Base-by-base conservation (phyloP, 1,284 basidiomycete species). In the Gomphus bonarii region DNA sequence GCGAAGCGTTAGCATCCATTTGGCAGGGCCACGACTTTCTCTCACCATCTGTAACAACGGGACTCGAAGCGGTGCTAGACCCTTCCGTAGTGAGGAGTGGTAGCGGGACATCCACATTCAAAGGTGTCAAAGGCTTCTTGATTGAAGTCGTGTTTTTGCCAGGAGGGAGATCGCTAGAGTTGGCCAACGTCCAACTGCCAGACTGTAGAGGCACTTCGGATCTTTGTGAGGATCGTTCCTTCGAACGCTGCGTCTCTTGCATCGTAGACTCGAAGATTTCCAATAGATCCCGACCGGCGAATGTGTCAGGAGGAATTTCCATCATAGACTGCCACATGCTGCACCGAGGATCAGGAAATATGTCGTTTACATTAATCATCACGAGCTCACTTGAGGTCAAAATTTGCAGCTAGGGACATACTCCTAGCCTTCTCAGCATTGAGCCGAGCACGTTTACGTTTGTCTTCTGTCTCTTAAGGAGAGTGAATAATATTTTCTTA, bases 331-430 rank as follows among this genome's bases (percentile, higher is more conserved):
- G 49, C 48, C 66, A 63, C 35, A 60, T 54, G 43, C 70, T 73
- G n/a, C 22, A 28, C 31, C 59, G 42, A 56, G 4, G 5, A 22
- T 28, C 10, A 22, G 53, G n/a, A 43, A 42, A 6, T n/a, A 16
- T 20, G 31, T 2, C 14, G 31, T 16, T 40, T 3, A 40, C n/a
- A 1, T 40, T 16, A 33, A 6, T 14, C 43, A 12, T 35, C 10
- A 25, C 16, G 7, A 11, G 35, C 66, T 58, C 48, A 73, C 72
- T 69, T 67, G 9, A 66, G 62, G 50, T 72, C 71, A 61, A 74
- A 76, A 62, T 76, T 79, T 7, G 72, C 66, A 31, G 75, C 76
- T 48, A 77, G 71, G 12, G 73, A 73, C 62, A 72, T 72, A 53
- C 74, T 74, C 50, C 70, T 70, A 1, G 73, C 72, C 33, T 70